Percentiles rank a stretch among this genome's conserved stretches.
Evolutionary conservation across 176 grass and related monocot genomes (phyloP).

Genomic region (Oryza meyeriana): DNA sequence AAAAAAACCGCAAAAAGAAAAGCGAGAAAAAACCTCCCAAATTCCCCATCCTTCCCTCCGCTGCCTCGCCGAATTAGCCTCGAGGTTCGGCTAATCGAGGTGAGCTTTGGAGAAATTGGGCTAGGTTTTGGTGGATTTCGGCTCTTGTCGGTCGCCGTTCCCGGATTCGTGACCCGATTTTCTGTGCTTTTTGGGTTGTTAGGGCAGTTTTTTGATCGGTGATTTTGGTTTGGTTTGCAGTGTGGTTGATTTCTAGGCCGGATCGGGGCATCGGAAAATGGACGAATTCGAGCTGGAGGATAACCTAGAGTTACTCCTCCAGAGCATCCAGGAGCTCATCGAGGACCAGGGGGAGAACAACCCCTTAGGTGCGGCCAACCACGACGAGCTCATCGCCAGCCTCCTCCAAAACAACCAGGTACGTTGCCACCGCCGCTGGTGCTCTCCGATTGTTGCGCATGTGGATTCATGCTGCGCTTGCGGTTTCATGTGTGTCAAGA

Average conservation of each 20-base stretch:
- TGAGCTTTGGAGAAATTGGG: not conserved
- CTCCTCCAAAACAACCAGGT: conserved; percentile 45
- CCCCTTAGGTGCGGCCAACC: conserved; percentile 45
- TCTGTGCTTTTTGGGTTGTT: not conserved
- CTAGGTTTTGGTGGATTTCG: not conserved
- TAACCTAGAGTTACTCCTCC: conserved; percentile 51
- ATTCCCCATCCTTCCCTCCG: not conserved
- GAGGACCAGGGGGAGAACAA: conserved; percentile 39
- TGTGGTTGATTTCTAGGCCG: not conserved
- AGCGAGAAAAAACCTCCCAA: not conserved
- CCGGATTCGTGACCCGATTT: not conserved
- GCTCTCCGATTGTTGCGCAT: not conserved
- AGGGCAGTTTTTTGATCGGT: not conserved
- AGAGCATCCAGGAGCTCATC: conserved; percentile 58
- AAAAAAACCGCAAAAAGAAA: not conserved
- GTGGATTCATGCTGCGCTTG: not conserved
- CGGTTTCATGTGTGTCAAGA: not conserved
- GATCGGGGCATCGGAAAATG: conserved; percentile 5
- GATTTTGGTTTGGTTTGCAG: not conserved
- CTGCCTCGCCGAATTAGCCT: not conserved
- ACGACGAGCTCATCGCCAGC: conserved; percentile 46
- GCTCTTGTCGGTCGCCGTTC: no score
- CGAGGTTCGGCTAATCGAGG: conserved; percentile 23
- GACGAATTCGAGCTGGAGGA: conserved; percentile 56
- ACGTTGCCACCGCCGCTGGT: not conserved